A percentile compares a stretch with the other conserved stretches of the same genome.
phyloP scores from a whole-genome alignment of 2,329 filamentous ascomycete species.

The Neonectria hederae region DNA sequence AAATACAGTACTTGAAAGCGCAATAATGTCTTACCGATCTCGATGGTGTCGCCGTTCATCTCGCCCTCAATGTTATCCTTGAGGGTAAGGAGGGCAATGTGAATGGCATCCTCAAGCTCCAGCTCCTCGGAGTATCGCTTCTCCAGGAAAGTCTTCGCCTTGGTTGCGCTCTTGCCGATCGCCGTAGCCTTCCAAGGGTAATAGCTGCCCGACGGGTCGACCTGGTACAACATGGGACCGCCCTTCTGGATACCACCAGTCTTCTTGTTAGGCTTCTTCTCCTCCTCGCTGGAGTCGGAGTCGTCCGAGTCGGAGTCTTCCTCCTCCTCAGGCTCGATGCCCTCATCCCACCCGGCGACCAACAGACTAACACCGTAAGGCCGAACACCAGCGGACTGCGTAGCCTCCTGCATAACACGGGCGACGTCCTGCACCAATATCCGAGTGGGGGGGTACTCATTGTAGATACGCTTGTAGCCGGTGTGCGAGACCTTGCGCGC shows the following conservation, averaged over 20 bases:
- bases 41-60: conserved; percentile 98
- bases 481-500: conserved; percentile 98
- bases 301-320: conserved; percentile 61
- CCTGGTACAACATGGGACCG: conserved; percentile 96
- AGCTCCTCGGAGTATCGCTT: conserved; percentile 98
- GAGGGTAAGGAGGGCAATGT: conserved; percentile 95
- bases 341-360: conserved; percentile 98
- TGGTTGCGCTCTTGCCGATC: conserved; percentile 98
- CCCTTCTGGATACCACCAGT: conserved; percentile 96
- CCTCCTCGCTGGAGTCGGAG: conserved; percentile 73
- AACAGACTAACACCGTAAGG: conserved; percentile 96
- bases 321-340: conserved; percentile 85
- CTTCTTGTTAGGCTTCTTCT: conserved; percentile 82
- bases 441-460: conserved; percentile 98
- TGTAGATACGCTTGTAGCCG: conserved; percentile 99
- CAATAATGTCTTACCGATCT: conserved; percentile 76
- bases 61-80: conserved; percentile 99
- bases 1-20: not conserved
- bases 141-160: conserved; percentile 98
- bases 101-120: conserved; percentile 97
- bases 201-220: conserved; percentile 98
- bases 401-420: conserved; percentile 98
- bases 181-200: conserved; percentile 99
- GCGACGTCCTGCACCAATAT: conserved; percentile 99
- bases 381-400: conserved; percentile 95